phyloP scores from a whole-genome alignment of 73 alveolate genomes.

The Urostyla sp. region DNA sequence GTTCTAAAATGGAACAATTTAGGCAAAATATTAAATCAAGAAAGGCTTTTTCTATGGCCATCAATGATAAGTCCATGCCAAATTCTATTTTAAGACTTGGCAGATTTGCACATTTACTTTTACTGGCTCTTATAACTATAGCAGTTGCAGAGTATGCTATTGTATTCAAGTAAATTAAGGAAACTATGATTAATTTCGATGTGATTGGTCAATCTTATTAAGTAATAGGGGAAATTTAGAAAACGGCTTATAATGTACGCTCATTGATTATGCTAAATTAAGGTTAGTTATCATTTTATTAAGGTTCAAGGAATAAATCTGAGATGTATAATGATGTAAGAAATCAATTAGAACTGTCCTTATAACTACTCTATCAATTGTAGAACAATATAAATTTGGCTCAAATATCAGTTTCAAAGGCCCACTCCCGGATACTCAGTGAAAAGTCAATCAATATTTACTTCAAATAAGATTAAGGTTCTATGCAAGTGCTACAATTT shows the following conservation, averaged over 20 bases:
- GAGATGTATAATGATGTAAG: not conserved
- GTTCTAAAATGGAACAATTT: slow-evolving; percentile 5
- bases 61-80: slow-evolving; percentile 57
- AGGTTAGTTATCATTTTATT: not conserved
- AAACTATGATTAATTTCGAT: slow-evolving; percentile 24
- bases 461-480: slow-evolving; percentile 20
- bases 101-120: slow-evolving; percentile 44
- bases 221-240: slow-evolving; percentile 35
- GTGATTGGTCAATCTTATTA: slow-evolving; percentile 2
- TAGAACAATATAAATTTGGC: slow-evolving; percentile 36
- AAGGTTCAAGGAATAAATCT: not conserved
- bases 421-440: slow-evolving; percentile 18
- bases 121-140: slow-evolving; percentile 11
- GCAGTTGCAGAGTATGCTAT: slow-evolving; percentile 52
- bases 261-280: slow-evolving; percentile 28
- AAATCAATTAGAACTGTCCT: not conserved
- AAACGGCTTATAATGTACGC: slow-evolving; percentile 50
- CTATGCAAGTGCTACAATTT: slow-evolving; percentile 12
- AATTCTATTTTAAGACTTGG: slow-evolving; percentile 42
- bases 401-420: slow-evolving; percentile 2
- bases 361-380: slow-evolving; percentile 34
- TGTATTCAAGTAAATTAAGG: slow-evolving; percentile 11
- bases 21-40: slow-evolving; percentile 33
- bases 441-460: slow-evolving; percentile 34
- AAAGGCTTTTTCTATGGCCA: slow-evolving; percentile 60